Evolutionary conservation across 495 filamentous ascomycete species (phyloP), one percentile per base, ranked within the genome.

Genomic region (Penicillium parvum): DNA sequence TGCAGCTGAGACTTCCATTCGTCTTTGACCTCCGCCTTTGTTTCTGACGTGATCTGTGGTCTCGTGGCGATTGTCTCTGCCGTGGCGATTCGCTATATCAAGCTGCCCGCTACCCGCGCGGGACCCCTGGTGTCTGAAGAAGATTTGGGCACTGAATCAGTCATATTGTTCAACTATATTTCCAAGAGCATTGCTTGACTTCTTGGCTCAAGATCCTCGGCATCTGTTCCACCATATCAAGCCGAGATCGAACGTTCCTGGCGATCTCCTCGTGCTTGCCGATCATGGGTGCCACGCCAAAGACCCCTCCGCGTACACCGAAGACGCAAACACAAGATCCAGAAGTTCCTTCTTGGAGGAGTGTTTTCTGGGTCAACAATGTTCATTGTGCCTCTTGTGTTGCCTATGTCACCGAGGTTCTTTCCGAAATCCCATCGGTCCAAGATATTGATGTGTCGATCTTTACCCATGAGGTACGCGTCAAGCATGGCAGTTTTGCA

Each of bases 381-480:
- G 64, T 77, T 12, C 73, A 76, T 43, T 77, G 74, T 50, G 62
- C 72, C 10, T 77, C 74, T n/a, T 77, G 74, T 42, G 65, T 76
- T 11, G 55, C 71, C 20, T 71, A 73, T 45, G 64, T 77, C 41
- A 63, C 59, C 7, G 64, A 66, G 35, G 53, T 72, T 5, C 58
- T 77, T 1, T 58, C 55, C 1, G 56, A 57, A 18, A 59, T 68
- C 11, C 43, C 53, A 3, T 55, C 62, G 1, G 54, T 75, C 34
- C 37, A 42, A 9, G 47, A 61, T 14, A 57, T 76, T 33, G 66
- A 71, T 30, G 67, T 72, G 36, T 69, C 62, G n/a, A 66, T 74
- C 18, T 49, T 72, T 26, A 68, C 65, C 3, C 63, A 73, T 25
- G 60, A 69, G 42, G 69, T 76, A n/a, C 62, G 61, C 14, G 63